phyloP scores from a whole-genome alignment of 202 grass and related monocot species.

The Elaeis oleifera region DNA sequence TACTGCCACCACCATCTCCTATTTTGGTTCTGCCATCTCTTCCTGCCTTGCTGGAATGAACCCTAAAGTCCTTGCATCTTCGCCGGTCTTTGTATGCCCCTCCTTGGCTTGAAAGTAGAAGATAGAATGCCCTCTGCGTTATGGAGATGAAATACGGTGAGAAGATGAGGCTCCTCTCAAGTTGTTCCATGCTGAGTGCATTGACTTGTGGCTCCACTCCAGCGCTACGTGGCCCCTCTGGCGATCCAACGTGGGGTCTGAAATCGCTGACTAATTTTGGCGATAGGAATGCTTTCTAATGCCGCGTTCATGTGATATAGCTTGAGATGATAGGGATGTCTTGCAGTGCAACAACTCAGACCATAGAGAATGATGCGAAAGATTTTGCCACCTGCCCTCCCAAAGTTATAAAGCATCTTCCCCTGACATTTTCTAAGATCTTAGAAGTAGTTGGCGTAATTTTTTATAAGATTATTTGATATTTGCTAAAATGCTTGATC shows the following conservation, averaged over 20 bases:
- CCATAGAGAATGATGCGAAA: too few species aligned
- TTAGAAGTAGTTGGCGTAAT: too few species aligned
- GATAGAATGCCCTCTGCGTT: not conserved
- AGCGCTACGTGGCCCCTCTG: not conserved
- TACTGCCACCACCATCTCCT: too few species aligned
- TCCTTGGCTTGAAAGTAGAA: slow-evolving; percentile 3
- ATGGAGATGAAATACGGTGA: not conserved
- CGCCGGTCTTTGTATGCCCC: slow-evolving; percentile 4
- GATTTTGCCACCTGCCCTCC: too few species aligned
- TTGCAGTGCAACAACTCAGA: too few species aligned
- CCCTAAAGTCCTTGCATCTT: slow-evolving; percentile 2
- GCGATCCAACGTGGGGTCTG: not conserved
- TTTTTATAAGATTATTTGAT: too few species aligned
- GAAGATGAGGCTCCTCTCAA: not conserved
- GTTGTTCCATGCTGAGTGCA: slow-evolving; percentile 1
- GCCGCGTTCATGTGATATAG: not conserved
- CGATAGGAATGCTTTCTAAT: not conserved
- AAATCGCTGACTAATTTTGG: not conserved
- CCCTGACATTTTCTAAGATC: too few species aligned
- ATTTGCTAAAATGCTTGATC: too few species aligned
- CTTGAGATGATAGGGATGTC: too few species aligned
- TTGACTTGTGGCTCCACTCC: not conserved
- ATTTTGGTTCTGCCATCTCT: not conserved
- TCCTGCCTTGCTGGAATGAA: slow-evolving; percentile 3
- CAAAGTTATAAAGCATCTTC: too few species aligned